Conservation (phyloP, 1,139 yeast species). For the Pichia sp. region DNA sequence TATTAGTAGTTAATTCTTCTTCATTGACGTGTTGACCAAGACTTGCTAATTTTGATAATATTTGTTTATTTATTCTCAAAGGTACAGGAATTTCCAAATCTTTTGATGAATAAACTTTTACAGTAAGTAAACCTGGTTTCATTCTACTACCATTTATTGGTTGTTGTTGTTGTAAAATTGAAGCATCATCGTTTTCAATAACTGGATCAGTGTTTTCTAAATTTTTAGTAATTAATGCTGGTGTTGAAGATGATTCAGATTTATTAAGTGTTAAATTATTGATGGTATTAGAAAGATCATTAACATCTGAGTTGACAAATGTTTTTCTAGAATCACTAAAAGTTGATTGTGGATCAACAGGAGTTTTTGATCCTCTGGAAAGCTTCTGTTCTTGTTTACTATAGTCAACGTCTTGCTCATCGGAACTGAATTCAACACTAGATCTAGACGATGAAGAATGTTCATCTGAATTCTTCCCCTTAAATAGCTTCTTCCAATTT, state of each 20-base stretch:
- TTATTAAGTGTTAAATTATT: conserved; percentile 4
- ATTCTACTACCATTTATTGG: conserved; percentile 1
- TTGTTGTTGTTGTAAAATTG: background rate
- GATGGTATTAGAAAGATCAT: conserved; percentile 12
- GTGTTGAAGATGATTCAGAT: conserved; percentile 4
- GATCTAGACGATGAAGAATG: conserved; percentile 6
- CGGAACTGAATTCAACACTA: conserved; percentile 5
- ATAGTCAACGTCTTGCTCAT: background rate
- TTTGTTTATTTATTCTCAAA: conserved; percentile 43
- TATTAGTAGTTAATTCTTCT: conserved; percentile 38
- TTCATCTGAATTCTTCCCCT: conserved; percentile 10
- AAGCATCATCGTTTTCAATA: conserved; percentile 18
- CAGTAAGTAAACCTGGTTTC: conserved; percentile 64
- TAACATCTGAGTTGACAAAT: conserved; percentile 18
- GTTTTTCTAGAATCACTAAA: conserved; percentile 23
- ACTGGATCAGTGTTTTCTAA: conserved; percentile 29
- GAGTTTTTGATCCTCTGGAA: conserved; percentile 8
- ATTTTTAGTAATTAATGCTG: conserved; percentile 23
- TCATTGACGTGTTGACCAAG: conserved; percentile 31
- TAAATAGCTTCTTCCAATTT: conserved; percentile 28
- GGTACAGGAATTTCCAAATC: conserved; percentile 52
- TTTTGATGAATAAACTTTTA: conserved; percentile 58
- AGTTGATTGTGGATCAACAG: conserved; percentile 11
- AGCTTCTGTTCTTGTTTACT: background rate
- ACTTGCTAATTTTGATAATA: conserved; percentile 44